A percentile compares a stretch with the other conserved stretches of the same genome.
Evolutionary conservation across 345 rosid genomes (phyloP).

Genomic region (Rhizophora mangle): DNA sequence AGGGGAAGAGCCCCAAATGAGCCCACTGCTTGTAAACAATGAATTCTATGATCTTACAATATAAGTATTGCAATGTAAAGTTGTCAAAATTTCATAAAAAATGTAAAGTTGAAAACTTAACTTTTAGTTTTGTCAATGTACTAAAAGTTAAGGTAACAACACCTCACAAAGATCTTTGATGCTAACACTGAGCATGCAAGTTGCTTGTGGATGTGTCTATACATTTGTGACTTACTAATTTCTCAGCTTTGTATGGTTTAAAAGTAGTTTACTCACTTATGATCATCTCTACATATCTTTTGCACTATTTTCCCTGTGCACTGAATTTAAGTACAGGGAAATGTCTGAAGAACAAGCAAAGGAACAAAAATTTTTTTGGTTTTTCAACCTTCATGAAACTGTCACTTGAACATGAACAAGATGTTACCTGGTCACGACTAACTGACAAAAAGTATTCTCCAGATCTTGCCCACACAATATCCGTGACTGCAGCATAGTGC

Average conservation of each 20-base stretch:
- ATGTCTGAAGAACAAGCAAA: no score
- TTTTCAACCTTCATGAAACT: no score
- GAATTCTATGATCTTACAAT: no score
- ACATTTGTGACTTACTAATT: not conserved
- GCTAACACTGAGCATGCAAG: no score
- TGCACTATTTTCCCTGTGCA: not conserved
- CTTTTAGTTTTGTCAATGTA: no score
- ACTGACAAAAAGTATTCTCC: slow-evolving; percentile 79
- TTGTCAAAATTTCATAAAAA: no score
- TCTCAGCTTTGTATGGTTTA: not conserved
- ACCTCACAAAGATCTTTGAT: not conserved
- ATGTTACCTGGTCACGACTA: slow-evolving; percentile 86
- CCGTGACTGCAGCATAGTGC: slow-evolving; percentile 79
- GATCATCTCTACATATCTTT: not conserved
- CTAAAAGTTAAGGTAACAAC: not conserved
- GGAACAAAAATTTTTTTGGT: no score
- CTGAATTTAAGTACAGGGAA: not conserved
- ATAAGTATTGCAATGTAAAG: no score
- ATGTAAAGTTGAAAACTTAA: no score
- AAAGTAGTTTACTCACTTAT: not conserved
- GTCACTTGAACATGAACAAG: not conserved
- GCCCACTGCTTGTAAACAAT: not conserved
- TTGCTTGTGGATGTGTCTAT: not conserved
- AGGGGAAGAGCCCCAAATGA: not conserved
- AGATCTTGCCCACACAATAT: slow-evolving; percentile 72